Conservation (phyloP, 2,329 filamentous ascomycete species). For the Herpotrichia juniperi region DNA sequence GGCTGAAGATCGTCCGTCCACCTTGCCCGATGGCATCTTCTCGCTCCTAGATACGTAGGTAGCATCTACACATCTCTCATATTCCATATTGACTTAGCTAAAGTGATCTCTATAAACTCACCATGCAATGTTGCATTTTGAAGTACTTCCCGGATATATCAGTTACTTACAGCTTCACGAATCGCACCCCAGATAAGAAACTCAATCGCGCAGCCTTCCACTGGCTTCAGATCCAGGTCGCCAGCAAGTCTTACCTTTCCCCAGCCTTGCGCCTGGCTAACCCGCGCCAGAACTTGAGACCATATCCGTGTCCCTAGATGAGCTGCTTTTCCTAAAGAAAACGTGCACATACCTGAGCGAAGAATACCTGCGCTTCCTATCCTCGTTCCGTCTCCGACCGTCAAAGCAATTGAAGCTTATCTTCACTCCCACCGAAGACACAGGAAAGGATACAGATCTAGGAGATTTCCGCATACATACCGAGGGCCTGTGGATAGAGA, state of each 20-base stretch:
- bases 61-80: neutral
- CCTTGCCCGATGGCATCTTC: slow-evolving; percentile 46
- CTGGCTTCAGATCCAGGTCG: slow-evolving; percentile 85
- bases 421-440: slow-evolving; percentile 64
- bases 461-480: slow-evolving; percentile 81
- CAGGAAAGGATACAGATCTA: slow-evolving; percentile 66
- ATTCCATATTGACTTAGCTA: neutral
- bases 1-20: slow-evolving; percentile 20
- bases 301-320: slow-evolving; percentile 78
- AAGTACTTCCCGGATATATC: slow-evolving; percentile 84
- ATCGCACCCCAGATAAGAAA: slow-evolving; percentile 92
- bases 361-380: slow-evolving; percentile 81
- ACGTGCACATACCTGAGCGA: slow-evolving; percentile 81
- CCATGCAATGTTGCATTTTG: slow-evolving; percentile 89
- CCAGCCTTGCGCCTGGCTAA: slow-evolving; percentile 10
- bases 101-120: slow-evolving; percentile 86
- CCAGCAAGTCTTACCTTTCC: slow-evolving; percentile 58
- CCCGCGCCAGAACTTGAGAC: slow-evolving; percentile 72
- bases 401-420: slow-evolving; percentile 76
- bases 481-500: slow-evolving; percentile 87
- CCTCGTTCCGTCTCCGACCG: slow-evolving; percentile 80
- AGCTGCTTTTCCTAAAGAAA: slow-evolving; percentile 77
- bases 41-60: slow-evolving; percentile 56
- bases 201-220: slow-evolving; percentile 80
- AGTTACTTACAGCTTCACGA: slow-evolving; percentile 93